These are phyloP conservation scores for Jatropha curcas DNA, from an alignment of 345 rosid genomes.

Conservation along the genomic window DNA sequence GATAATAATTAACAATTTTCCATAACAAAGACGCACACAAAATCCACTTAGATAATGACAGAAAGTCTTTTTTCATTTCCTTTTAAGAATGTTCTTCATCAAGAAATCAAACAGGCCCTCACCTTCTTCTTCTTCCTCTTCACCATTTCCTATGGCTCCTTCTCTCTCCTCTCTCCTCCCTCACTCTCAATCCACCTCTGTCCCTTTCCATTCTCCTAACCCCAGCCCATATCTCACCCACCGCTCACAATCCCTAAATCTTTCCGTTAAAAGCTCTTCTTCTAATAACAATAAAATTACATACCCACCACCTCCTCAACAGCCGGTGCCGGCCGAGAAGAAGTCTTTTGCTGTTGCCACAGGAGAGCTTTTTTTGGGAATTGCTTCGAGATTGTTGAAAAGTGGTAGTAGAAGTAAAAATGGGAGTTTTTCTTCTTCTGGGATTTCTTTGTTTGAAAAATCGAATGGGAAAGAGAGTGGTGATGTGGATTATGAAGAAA, in stretches of 20 bases:
- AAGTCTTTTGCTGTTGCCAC: slow-evolving; percentile 64
- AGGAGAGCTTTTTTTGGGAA: slow-evolving; percentile 70
- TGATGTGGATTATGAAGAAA: neutral
- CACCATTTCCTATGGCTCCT: slow-evolving; percentile 31
- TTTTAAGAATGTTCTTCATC: neutral
- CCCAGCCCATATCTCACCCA: slow-evolving; percentile 16
- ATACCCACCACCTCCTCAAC: slow-evolving; percentile 13
- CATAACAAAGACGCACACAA: neutral
- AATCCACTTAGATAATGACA: neutral
- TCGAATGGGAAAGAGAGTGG: neutral
- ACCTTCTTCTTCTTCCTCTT: neutral
- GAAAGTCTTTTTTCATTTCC: no score
- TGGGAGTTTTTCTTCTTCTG: neutral
- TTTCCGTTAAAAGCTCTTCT: slow-evolving; percentile 15
- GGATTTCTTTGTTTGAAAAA: slow-evolving; percentile 13
- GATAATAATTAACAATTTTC: neutral
- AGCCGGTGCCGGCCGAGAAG: slow-evolving; percentile 40
- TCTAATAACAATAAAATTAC: slow-evolving; percentile 11
- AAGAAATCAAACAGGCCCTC: neutral
- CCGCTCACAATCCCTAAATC: slow-evolving; percentile 5
- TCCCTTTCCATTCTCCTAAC: slow-evolving; percentile 2
- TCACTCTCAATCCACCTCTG: slow-evolving; percentile 10
- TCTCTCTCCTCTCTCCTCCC: slow-evolving; percentile 39
- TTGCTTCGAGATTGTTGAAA: slow-evolving; percentile 57
- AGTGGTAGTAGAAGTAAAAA: neutral